Percentiles rank a stretch among this genome's conserved stretches.
phyloP scores from a whole-genome alignment of 129 eudicot genomes.

The Deinandra increscens region DNA sequence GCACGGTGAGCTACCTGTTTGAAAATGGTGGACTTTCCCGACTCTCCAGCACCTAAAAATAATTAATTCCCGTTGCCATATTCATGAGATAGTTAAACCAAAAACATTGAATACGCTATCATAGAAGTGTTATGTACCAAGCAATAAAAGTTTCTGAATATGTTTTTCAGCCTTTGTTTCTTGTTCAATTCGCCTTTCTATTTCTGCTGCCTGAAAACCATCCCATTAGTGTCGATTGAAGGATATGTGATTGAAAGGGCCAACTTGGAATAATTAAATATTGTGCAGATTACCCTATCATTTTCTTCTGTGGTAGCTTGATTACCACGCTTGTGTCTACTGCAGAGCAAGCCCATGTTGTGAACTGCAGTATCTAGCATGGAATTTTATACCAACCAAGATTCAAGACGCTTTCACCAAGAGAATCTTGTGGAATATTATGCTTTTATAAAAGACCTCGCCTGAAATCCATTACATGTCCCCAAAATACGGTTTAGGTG shows the following conservation, averaged over 20 bases:
- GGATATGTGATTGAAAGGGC: background rate
- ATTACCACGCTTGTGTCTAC: slow-evolving; percentile 55
- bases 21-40: slow-evolving; percentile 97
- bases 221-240: background rate
- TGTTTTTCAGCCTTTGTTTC: slow-evolving; percentile 93
- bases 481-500: slow-evolving; percentile 13
- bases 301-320: slow-evolving; percentile 71
- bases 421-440: slow-evolving; percentile 9
- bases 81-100: slow-evolving; percentile 7
- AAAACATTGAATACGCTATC: background rate
- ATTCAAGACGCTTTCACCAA: slow-evolving; percentile 44
- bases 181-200: slow-evolving; percentile 91
- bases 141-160: slow-evolving; percentile 84
- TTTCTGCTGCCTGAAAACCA: slow-evolving; percentile 70
- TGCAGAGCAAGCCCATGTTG: slow-evolving; percentile 81
- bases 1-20: slow-evolving; percentile 60
- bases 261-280: background rate
- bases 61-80: background rate
- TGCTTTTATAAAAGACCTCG: slow-evolving; percentile 12
- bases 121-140: slow-evolving; percentile 48
- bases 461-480: slow-evolving; percentile 28
- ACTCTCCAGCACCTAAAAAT: slow-evolving; percentile 84
- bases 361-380: slow-evolving; percentile 41
- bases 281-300: slow-evolving; percentile 50
- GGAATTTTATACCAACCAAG: slow-evolving; percentile 36